Base-by-base conservation (phyloP, 2,329 filamentous ascomycete genomes). In the Beauveria pseudobassiana region DNA sequence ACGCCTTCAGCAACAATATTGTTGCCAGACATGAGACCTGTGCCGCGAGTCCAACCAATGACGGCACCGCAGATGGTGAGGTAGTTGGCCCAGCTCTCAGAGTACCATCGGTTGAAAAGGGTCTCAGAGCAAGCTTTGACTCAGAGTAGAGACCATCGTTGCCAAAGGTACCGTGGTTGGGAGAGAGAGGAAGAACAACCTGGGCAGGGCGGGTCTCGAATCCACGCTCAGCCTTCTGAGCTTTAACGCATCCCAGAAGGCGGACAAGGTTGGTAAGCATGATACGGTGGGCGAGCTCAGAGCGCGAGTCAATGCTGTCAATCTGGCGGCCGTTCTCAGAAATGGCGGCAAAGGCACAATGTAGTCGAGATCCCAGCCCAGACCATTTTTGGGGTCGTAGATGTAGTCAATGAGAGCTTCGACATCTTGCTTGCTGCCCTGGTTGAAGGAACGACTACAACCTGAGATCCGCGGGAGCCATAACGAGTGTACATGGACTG, bases 1-100 rank as follows among this genome's bases (percentile, higher is more conserved):
- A 99, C 91, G 63, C 93, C 95, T 75, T 98, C 93, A 42, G 95
- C 95, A 66, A 98, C 93, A 69, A 98, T 87, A 76, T 99, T 98
- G 82, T 98, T 98, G 71, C 90, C 93, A 67, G 89, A 90, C 93
- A 99, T 99, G 69, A 99, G 86, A 73, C 95, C 95, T 65, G 95
- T 99, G 67, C 93, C 95, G 78, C 95, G 93, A 68, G 95, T 99
- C 95, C 95, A 99, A 65, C 95, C 95, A 73, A 99, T 99, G 75
- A 98, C 91, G 65, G 93, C 93, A 80, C 95, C 95, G 69, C 95
- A 99, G 69, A 99, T 95, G 64, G 93, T 98, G 70, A 99, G 91
- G 80, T 96, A 99, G 78, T 93, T 93, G 67, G 87, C 88, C 95
- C 95, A 99, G 79, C 86, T 93, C 79, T 99, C 95, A 0, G 95